Evolutionary conservation across 164 flowering plant genomes (phyloP).

Genomic region (Protea cynaroides): DNA sequence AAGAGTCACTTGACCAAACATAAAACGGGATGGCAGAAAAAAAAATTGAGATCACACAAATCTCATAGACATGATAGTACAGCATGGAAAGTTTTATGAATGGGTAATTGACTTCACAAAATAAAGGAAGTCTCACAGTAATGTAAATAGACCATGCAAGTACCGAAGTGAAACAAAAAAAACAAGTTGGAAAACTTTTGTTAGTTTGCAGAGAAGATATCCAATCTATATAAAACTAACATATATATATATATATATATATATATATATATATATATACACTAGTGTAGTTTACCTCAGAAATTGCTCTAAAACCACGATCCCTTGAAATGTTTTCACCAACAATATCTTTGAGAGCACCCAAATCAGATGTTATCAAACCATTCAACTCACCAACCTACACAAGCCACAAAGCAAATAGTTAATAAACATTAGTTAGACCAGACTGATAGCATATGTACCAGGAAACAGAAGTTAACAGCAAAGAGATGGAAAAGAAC

Average conservation of each 20-base stretch:
- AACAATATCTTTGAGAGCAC: constrained; percentile 70
- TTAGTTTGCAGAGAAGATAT: not conserved
- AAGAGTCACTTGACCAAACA: not conserved
- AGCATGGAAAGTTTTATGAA: not conserved
- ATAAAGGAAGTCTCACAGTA: not conserved
- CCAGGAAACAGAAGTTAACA: not conserved
- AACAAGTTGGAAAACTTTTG: not conserved
- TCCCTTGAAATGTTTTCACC: constrained; percentile 93
- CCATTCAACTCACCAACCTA: constrained; percentile 95
- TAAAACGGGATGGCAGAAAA: not conserved
- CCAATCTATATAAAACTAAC: constrained; percentile 13
- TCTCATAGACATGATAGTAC: not conserved
- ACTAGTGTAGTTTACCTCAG: constrained; percentile 95
- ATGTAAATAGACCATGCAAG: not conserved
- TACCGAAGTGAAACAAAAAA: not conserved
- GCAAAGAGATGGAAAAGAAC: not conserved
- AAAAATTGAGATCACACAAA: not conserved
- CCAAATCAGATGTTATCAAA: constrained; percentile 88
- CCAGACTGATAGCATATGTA: not conserved
- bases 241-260: too few species aligned
- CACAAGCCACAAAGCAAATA: constrained; percentile 5
- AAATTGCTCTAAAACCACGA: constrained; percentile 93
- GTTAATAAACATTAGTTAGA: not conserved
- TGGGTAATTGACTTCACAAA: too few species aligned
- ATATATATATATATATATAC: too few species aligned